Conservation (phyloP, 176 grass and related monocot genomes). For the Tuctoria greenei region DNA sequence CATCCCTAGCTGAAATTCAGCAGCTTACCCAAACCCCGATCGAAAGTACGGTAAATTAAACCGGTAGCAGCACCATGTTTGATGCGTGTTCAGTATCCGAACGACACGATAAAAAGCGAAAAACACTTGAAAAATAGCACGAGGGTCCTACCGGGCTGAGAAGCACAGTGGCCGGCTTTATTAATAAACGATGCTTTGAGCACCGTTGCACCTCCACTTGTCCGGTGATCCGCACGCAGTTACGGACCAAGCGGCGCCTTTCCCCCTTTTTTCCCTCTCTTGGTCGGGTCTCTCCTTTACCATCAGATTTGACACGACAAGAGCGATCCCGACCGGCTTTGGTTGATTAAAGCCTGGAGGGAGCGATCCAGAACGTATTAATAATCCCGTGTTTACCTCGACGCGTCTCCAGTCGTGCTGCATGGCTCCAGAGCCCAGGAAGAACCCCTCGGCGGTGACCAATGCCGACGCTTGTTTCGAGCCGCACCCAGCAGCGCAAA, state of each 20-base stretch:
- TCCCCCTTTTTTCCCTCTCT: background rate
- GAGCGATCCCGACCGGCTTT: background rate
- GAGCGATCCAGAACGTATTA: background rate
- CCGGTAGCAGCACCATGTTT: too few species aligned
- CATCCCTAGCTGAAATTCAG: too few species aligned
- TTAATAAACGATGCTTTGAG: background rate
- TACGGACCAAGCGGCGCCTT: background rate
- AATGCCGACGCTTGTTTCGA: too few species aligned
- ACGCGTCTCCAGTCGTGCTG: background rate
- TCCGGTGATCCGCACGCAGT: slow-evolving; percentile 16
- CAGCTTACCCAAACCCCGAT: too few species aligned
- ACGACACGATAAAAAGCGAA: background rate
- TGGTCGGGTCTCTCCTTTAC: background rate
- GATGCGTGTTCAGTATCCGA: background rate
- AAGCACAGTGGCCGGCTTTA: too few species aligned
- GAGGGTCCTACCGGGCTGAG: background rate
- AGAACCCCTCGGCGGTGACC: too few species aligned
- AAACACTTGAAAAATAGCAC: background rate
- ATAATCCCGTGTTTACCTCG: background rate
- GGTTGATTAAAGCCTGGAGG: slow-evolving; percentile 1
- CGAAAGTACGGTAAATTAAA: too few species aligned
- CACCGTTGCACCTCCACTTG: background rate
- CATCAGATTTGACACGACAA: background rate
- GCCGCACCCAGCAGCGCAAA: too few species aligned
- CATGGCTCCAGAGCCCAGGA: background rate